Conservation (phyloP, 768 basidiomycete species). For the Mycena vitilis region DNA sequence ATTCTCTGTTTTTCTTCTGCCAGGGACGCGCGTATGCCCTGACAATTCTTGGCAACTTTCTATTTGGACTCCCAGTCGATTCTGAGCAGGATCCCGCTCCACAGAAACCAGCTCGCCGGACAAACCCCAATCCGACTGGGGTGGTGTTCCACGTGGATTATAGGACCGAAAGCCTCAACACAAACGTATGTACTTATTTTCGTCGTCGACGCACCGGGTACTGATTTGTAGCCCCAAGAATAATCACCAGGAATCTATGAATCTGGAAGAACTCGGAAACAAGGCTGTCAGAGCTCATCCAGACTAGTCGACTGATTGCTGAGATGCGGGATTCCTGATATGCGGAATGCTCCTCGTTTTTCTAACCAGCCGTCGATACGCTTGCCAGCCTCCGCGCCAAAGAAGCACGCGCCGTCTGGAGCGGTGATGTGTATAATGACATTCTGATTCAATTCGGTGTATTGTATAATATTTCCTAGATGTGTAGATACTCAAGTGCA, state of each 20-base stretch:
- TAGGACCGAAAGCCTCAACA: background rate
- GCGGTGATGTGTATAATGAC: too few relatives aligned
- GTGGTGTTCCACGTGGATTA: conserved; percentile 8
- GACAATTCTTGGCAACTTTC: conserved; percentile 15
- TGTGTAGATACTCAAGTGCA: too few relatives aligned
- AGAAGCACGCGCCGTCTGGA: too few relatives aligned
- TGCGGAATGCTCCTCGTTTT: background rate
- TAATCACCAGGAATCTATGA: conserved; percentile 3
- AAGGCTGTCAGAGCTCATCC: background rate
- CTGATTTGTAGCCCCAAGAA: background rate
- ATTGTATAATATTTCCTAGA: too few relatives aligned
- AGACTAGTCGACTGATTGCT: background rate
- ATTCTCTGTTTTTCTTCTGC: conserved; percentile 5
- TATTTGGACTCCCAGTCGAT: background rate
- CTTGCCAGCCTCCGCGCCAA: too few relatives aligned
- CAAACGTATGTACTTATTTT: background rate
- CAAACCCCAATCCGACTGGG: background rate
- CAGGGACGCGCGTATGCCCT: conserved; percentile 16
- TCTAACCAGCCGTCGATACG: too few relatives aligned
- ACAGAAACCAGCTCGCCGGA: background rate
- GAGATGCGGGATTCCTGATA: background rate
- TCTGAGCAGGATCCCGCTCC: too few relatives aligned
- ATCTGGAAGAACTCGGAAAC: conserved; percentile 5
- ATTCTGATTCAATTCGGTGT: too few relatives aligned
- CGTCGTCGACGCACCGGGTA: background rate